These are phyloP conservation scores for Aspergillus uvarum DNA, from an alignment of 2,329 filamentous ascomycete species.

Conservation along the genomic window DNA sequence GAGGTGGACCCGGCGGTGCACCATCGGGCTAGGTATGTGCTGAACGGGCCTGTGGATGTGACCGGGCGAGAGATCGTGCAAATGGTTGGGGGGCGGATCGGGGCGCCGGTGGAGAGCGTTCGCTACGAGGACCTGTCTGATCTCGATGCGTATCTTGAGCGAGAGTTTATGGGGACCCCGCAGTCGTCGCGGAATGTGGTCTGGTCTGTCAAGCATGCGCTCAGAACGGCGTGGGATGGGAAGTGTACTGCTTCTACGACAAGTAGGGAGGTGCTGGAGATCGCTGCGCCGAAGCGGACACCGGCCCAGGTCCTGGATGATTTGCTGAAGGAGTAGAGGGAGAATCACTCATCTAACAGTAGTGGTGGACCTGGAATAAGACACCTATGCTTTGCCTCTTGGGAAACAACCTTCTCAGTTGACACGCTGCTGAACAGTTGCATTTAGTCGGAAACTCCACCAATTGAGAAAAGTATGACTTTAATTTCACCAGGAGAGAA, in stretches of 20 bases:
- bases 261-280: conserved; percentile 29
- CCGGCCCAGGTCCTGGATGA: conserved; percentile 23
- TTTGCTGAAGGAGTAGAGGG: conserved; percentile 7
- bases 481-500: too few relatives aligned
- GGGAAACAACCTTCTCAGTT: too few relatives aligned
- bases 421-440: too few relatives aligned
- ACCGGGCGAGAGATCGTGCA: conserved; percentile 37
- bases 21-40: conserved; percentile 37
- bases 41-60: conserved; percentile 45
- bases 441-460: too few relatives aligned
- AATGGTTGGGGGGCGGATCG: conserved; percentile 39
- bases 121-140: conserved; percentile 33
- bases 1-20: conserved; percentile 31
- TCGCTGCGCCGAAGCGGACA: conserved; percentile 32
- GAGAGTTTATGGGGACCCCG: conserved; percentile 5
- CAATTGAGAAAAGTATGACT: too few relatives aligned
- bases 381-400: too few relatives aligned
- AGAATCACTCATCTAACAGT: too few relatives aligned
- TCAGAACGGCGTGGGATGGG: conserved; percentile 32
- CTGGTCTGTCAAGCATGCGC: conserved; percentile 26
- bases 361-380: too few relatives aligned
- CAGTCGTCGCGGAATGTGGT: conserved; percentile 31
- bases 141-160: conserved; percentile 25
- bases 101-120: conserved; percentile 28
- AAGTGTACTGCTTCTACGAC: conserved; percentile 27